Conservation (phyloP, 176 grass and related monocot species). For the Typha latifolia region DNA sequence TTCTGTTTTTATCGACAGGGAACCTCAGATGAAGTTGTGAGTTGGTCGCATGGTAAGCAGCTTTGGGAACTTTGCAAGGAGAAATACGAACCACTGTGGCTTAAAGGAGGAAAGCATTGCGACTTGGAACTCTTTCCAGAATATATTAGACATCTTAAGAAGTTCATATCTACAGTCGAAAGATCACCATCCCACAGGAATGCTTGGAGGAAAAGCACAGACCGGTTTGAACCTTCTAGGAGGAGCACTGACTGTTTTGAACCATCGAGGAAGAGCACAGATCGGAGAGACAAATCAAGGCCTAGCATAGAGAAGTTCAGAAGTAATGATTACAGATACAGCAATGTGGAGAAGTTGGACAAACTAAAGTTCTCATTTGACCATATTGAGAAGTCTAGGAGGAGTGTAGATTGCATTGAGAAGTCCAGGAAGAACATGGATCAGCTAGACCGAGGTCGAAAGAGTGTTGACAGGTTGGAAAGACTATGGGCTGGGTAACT, state of each 20-base stretch:
- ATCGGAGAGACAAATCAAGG: slow-evolving; percentile 48
- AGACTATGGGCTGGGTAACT: slow-evolving; percentile 63
- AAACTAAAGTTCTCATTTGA: slow-evolving; percentile 63
- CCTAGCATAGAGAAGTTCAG: slow-evolving; percentile 38
- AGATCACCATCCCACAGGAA: slow-evolving; percentile 53
- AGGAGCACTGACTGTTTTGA: slow-evolving; percentile 58
- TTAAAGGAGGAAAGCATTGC: slow-evolving; percentile 83
- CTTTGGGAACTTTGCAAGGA: slow-evolving; percentile 82
- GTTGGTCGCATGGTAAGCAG: slow-evolving; percentile 78
- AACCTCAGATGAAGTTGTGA: slow-evolving; percentile 80
- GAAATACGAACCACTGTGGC: slow-evolving; percentile 88
- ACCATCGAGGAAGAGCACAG: slow-evolving; percentile 50
- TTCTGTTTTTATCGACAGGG: slow-evolving; percentile 35
- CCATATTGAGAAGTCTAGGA: slow-evolving; percentile 69
- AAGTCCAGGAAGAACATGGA: slow-evolving; percentile 53
- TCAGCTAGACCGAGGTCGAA: slow-evolving; percentile 60
- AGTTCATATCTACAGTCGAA: slow-evolving; percentile 62
- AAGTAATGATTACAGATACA: slow-evolving; percentile 55
- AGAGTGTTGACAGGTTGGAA: slow-evolving; percentile 80
- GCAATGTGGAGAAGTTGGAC: slow-evolving; percentile 58
- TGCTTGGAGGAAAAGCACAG: slow-evolving; percentile 42
- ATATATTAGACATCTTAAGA: slow-evolving; percentile 71
- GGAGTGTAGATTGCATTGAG: slow-evolving; percentile 68
- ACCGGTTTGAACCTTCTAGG: slow-evolving; percentile 55
- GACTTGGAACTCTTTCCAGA: slow-evolving; percentile 88